Percentiles rank a stretch among this genome's conserved stretches.
phyloP scores from a whole-genome alignment of 257 asterid genomes.

The Euphrasia confusa region DNA sequence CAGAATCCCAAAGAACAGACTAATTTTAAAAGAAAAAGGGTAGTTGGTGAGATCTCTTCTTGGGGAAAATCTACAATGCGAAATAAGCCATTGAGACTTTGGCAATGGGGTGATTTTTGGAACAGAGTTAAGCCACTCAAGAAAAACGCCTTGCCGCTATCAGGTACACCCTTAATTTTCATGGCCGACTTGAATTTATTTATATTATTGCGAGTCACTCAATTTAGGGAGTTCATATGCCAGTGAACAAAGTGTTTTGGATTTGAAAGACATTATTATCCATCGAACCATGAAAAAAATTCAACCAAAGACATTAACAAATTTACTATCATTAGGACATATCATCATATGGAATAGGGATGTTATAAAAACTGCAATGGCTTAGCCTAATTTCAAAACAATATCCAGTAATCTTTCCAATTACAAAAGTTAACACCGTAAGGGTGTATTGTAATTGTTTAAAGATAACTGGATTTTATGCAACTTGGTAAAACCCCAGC shows the following conservation, averaged over 20 bases:
- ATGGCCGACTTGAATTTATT: neutral
- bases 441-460: no score
- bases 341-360: neutral
- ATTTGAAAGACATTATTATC: no score
- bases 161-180: slow-evolving; percentile 1
- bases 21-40: neutral
- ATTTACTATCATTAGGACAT: no score
- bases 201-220: no score
- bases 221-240: no score
- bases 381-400: neutral
- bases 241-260: no score
- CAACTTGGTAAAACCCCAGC: neutral
- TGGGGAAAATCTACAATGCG: neutral
- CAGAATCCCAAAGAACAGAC: neutral
- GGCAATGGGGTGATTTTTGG: neutral
- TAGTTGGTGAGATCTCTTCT: neutral
- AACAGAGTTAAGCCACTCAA: neutral
- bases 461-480: neutral
- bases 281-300: no score
- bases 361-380: neutral
- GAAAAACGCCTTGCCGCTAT: neutral
- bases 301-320: no score
- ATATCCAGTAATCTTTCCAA: neutral
- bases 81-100: neutral
- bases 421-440: neutral